phyloP scores from a whole-genome alignment of 768 basidiomycete genomes.

The Mycena maculata region DNA sequence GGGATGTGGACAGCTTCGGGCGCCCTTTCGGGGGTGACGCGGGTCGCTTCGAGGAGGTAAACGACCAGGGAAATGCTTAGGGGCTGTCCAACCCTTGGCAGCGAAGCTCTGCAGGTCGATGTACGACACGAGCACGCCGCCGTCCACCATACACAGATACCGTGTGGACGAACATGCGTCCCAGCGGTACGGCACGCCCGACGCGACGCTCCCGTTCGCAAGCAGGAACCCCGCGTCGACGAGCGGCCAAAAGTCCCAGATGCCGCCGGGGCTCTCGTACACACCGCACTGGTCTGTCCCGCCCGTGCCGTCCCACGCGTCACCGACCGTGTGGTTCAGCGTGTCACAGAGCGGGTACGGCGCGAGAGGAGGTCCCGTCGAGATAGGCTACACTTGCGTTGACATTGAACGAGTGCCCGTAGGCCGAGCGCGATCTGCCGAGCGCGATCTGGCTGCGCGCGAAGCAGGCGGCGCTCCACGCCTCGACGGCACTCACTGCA shows the following conservation, averaged over 20 bases:
- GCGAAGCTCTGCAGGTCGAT: conserved; percentile 57
- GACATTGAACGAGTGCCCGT: conserved; percentile 84
- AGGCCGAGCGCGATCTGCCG: conserved; percentile 84
- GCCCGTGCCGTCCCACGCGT: conserved; percentile 69
- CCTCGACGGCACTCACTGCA: conserved; percentile 74
- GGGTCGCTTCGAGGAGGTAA: too few relatives aligned
- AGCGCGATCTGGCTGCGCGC: conserved; percentile 76
- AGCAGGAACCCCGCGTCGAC: conserved; percentile 67
- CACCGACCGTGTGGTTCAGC: conserved; percentile 63
- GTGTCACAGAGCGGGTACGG: conserved; percentile 67
- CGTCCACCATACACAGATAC: conserved; percentile 60
- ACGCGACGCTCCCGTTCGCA: conserved; percentile 57
- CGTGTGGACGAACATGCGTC: conserved; percentile 77
- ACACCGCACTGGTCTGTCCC: conserved; percentile 69
- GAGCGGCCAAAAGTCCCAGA: conserved; percentile 75
- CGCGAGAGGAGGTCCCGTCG: conserved; percentile 41
- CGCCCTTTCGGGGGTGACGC: too few relatives aligned
- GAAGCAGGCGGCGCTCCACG: conserved; percentile 84
- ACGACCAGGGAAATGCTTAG: too few relatives aligned
- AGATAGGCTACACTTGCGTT: conserved; percentile 56
- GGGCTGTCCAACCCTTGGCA: too few relatives aligned
- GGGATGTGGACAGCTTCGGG: too few relatives aligned
- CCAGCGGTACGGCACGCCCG: conserved; percentile 63
- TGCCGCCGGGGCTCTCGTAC: conserved; percentile 60
- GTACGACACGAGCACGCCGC: conserved; percentile 59